Percentiles rank a stretch among this genome's conserved stretches.
Conservation (phyloP, 2,329 filamentous ascomycete species). For the Pseudogymnoascus sp. region DNA sequence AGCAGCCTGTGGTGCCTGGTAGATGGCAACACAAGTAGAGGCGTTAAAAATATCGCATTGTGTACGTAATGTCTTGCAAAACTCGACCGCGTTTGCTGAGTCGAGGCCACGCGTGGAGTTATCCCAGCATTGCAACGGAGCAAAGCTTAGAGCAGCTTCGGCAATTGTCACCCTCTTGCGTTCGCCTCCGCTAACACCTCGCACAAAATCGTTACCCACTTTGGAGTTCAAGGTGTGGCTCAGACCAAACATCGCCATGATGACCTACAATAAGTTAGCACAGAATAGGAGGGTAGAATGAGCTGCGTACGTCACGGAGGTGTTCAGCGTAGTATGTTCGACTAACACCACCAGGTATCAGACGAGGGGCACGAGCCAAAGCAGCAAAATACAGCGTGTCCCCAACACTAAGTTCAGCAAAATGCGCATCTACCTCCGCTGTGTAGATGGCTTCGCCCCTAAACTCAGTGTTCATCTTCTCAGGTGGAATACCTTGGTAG, state of each 20-base stretch:
- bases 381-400: constrained; percentile 75
- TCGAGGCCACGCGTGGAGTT: constrained; percentile 59
- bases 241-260: constrained; percentile 70
- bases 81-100: constrained; percentile 54
- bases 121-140: constrained; percentile 54
- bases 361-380: constrained; percentile 55
- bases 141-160: constrained; percentile 32
- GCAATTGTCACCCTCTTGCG: constrained; percentile 54
- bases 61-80: constrained; percentile 50
- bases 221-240: constrained; percentile 49
- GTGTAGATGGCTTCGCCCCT: constrained; percentile 83
- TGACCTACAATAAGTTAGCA: constrained; percentile 19
- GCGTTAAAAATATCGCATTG: constrained; percentile 55
- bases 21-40: constrained; percentile 54
- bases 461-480: constrained; percentile 70
- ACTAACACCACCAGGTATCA: constrained; percentile 50
- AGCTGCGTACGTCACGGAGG: constrained; percentile 50
- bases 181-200: constrained; percentile 54
- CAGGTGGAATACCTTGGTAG: constrained; percentile 55
- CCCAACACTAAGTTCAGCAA: constrained; percentile 67
- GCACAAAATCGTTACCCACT: constrained; percentile 50
- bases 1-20: constrained; percentile 63
- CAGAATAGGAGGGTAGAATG: not conserved
- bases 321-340: constrained; percentile 50
- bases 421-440: constrained; percentile 75